Evolutionary conservation across 805 yeast genomes (phyloP), one percentile per base, ranked within the genome.

Genomic region (Sungouiozyma ichnusensis): DNA sequence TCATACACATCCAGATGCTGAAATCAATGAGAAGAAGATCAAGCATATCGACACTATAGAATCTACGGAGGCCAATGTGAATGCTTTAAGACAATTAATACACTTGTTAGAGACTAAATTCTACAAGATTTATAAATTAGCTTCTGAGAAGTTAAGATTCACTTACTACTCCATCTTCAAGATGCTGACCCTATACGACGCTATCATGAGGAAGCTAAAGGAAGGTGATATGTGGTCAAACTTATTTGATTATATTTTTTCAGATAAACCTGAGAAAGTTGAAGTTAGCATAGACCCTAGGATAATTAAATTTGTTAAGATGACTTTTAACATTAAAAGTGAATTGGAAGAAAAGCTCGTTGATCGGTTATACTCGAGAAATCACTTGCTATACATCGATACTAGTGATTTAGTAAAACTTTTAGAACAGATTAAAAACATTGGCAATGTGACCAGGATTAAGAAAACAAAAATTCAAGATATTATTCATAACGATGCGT

Each of bases 151-250:
- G 40, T 42, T 60, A 20, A 50, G 62, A 42, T 54, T 54, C 37
- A 49, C 61, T 2, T 60, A 57, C 38, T 60, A 51, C 39, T 52
- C 64, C 11, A 55, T 52, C 6, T 58, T 60, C 42, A 58, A 60
- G 33, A 54, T 58, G 51, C 33, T 58, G 14, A 46, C 57, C 3
- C 47, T 57, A 35, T 54, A 51, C 41, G 63, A 60, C 41, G 47
- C 52, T 11, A 46, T 60, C 9, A 41, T 57, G 19, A 52, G 52
- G 27, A 49, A 49, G 20, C 37, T 54, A 33, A 51, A 49, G 38
- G 52, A 52, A 20, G 56, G 52, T 34, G 54, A 60, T 20, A 33
- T 57, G 34, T 39, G 51, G 46, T 39, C 39, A 13, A 39, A 42
- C 13, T 40, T 53, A 32, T 45, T 51, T 32, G 39, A 47, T 17